A percentile compares a stretch with the other conserved stretches of the same genome.
These are phyloP conservation scores for Amanita jacksonii DNA, from an alignment of 768 basidiomycete genomes.

Conservation along the genomic window DNA sequence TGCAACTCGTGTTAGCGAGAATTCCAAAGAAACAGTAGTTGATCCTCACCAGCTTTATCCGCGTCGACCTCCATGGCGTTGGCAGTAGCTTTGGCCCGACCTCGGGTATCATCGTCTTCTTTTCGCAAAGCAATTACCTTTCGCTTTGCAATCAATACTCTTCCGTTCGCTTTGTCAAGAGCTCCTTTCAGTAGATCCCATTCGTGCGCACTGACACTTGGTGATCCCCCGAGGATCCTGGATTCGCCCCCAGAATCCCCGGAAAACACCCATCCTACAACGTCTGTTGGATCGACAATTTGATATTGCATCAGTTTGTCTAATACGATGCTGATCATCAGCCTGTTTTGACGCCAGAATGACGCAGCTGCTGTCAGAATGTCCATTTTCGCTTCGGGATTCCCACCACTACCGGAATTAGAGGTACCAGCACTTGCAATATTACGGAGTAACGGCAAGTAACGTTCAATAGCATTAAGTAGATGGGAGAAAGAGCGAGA, in stretches of 20 bases:
- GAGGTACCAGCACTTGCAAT: conserved; percentile 42
- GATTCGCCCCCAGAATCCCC: conserved; percentile 36
- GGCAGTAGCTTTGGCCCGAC: conserved; percentile 59
- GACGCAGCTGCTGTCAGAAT: conserved; percentile 60
- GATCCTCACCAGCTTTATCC: conserved; percentile 38
- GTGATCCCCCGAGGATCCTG: conserved; percentile 27
- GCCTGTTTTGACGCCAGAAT: conserved; percentile 81
- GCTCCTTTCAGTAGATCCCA: conserved; percentile 83
- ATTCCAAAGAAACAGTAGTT: neutral
- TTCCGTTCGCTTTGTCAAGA: conserved; percentile 84
- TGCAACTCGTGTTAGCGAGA: conserved; percentile 7
- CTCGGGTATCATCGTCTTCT: conserved; percentile 83
- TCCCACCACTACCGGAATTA: conserved; percentile 26
- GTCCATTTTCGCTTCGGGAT: conserved; percentile 52
- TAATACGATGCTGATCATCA: conserved; percentile 87
- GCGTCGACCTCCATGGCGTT: conserved; percentile 67
- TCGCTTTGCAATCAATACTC: conserved; percentile 68
- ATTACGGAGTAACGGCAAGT: conserved; percentile 64
- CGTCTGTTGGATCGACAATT: conserved; percentile 89
- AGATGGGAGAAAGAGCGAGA: conserved; percentile 96
- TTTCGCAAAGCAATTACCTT: conserved; percentile 69
- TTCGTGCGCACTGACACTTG: conserved; percentile 51
- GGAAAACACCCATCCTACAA: conserved; percentile 77
- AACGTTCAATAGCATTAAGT: conserved; percentile 94
- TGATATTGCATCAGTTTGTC: conserved; percentile 99